Percentiles rank a stretch among this genome's conserved stretches.
These are phyloP conservation scores for Fusarium liriodendri DNA, from an alignment of 2,329 filamentous ascomycete genomes.

Conservation along the genomic window DNA sequence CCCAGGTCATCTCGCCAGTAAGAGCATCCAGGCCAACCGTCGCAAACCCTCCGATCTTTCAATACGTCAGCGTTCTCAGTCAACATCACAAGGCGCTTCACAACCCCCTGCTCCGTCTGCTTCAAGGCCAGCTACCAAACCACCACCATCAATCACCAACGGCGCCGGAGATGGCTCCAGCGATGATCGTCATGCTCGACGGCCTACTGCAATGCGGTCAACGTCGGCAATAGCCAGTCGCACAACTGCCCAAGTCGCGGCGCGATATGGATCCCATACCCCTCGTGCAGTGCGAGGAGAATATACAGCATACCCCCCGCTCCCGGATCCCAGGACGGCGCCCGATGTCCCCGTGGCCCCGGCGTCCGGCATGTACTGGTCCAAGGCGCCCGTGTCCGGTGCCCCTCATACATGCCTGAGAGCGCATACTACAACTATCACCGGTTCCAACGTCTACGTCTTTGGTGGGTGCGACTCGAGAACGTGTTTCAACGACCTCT, in stretches of 20 bases:
- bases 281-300: slow-evolving; percentile 51
- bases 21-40: slow-evolving; percentile 62
- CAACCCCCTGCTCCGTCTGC: slow-evolving; percentile 40
- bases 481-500: slow-evolving; percentile 76
- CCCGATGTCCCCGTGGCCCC: slow-evolving; percentile 72
- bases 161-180: slow-evolving; percentile 39
- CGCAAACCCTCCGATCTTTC: slow-evolving; percentile 64
- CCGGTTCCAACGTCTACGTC: slow-evolving; percentile 75
- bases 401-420: slow-evolving; percentile 69
- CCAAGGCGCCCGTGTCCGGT: slow-evolving; percentile 72
- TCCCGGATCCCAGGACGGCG: slow-evolving; percentile 66
- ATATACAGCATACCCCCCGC: slow-evolving; percentile 65
- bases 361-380: slow-evolving; percentile 80
- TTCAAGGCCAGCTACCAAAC: slow-evolving; percentile 42
- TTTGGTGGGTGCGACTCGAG: slow-evolving; percentile 76
- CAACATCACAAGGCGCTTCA: slow-evolving; percentile 52
- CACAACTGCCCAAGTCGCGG: slow-evolving; percentile 37
- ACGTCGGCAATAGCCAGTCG: slow-evolving; percentile 62
- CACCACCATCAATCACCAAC: slow-evolving; percentile 40
- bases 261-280: slow-evolving; percentile 24
- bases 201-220: slow-evolving; percentile 61
- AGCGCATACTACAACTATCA: slow-evolving; percentile 74
- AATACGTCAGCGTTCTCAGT: slow-evolving; percentile 66
- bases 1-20: slow-evolving; percentile 69
- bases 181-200: slow-evolving; percentile 46